phyloP scores from a whole-genome alignment of 768 basidiomycete species.

The Tulasnella sp. region DNA sequence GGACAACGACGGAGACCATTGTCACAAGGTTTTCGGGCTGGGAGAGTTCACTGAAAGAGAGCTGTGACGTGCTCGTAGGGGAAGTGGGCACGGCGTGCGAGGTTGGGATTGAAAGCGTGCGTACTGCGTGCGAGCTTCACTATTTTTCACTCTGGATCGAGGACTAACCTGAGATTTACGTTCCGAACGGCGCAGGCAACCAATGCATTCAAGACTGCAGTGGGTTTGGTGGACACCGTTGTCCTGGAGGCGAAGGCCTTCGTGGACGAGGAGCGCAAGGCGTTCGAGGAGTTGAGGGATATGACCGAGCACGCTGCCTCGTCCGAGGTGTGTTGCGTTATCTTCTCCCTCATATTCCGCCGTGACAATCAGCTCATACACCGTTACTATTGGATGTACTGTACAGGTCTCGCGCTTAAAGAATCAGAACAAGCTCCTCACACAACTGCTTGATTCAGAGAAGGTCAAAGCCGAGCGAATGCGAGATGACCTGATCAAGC shows the following conservation, averaged over 20 bases:
- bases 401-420: constrained; percentile 45
- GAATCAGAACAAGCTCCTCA: constrained; percentile 58
- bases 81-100: constrained; percentile 26
- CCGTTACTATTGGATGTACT: no score
- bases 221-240: constrained; percentile 48
- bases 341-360: background rate
- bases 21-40: constrained; percentile 43
- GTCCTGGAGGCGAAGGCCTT: constrained; percentile 48
- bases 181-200: constrained; percentile 23
- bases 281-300: constrained; percentile 31
- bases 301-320: constrained; percentile 20
- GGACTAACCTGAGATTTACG: no score
- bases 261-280: constrained; percentile 42
- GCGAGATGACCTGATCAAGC: constrained; percentile 62
- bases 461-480: constrained; percentile 52
- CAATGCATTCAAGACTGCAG: constrained; percentile 43
- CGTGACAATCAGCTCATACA: no score
- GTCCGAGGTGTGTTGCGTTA: constrained; percentile 20
- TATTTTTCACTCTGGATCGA: no score
- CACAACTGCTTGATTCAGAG: constrained; percentile 52
- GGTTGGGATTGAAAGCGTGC: constrained; percentile 37
- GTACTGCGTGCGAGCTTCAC: constrained; percentile 22
- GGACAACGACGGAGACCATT: constrained; percentile 43
- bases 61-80: constrained; percentile 42
- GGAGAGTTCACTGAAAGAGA: constrained; percentile 41